phyloP scores from a whole-genome alignment of 2,329 filamentous ascomycete species.

The Xylaria sp. region DNA sequence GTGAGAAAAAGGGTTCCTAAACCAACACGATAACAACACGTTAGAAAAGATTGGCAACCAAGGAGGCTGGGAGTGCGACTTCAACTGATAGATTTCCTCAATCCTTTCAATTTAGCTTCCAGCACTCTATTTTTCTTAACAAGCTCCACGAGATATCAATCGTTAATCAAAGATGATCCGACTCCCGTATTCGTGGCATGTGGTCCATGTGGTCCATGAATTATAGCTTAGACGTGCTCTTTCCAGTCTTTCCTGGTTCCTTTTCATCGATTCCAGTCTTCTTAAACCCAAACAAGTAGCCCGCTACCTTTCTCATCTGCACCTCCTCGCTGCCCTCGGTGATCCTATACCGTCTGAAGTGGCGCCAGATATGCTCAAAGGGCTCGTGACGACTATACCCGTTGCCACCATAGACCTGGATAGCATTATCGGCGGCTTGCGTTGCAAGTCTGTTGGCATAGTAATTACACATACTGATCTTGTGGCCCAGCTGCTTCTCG shows the following conservation, averaged over 20 bases:
- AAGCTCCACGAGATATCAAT: conserved; percentile 46
- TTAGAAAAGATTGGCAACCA: too few relatives aligned
- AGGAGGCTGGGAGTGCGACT: too few relatives aligned
- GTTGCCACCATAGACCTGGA: conserved; percentile 69
- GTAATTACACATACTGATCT: conserved; percentile 74
- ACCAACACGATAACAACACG: too few relatives aligned
- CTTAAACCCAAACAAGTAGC: conserved; percentile 54
- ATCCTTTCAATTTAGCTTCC: too few relatives aligned
- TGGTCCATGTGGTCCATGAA: not conserved
- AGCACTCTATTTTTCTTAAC: conserved; percentile 41
- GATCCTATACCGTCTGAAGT: conserved; percentile 70
- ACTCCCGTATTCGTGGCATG: conserved; percentile 35
- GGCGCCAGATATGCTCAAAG: conserved; percentile 73
- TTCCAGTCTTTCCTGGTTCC: not conserved
- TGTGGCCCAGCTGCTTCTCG: conserved; percentile 67
- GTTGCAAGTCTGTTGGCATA: conserved; percentile 70
- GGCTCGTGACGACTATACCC: conserved; percentile 65
- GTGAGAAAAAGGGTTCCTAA: too few relatives aligned
- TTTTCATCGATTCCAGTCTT: conserved; percentile 24
- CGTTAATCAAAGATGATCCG: conserved; percentile 50
- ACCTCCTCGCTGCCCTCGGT: conserved; percentile 74
- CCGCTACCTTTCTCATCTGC: conserved; percentile 64
- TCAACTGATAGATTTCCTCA: too few relatives aligned
- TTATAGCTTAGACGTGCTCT: conserved; percentile 17
- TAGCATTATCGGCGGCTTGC: conserved; percentile 69